Evolutionary conservation across 2,329 filamentous ascomycete genomes (phyloP), one percentile per base, ranked within the genome.

Genomic region (Fusarium verticillioides): DNA sequence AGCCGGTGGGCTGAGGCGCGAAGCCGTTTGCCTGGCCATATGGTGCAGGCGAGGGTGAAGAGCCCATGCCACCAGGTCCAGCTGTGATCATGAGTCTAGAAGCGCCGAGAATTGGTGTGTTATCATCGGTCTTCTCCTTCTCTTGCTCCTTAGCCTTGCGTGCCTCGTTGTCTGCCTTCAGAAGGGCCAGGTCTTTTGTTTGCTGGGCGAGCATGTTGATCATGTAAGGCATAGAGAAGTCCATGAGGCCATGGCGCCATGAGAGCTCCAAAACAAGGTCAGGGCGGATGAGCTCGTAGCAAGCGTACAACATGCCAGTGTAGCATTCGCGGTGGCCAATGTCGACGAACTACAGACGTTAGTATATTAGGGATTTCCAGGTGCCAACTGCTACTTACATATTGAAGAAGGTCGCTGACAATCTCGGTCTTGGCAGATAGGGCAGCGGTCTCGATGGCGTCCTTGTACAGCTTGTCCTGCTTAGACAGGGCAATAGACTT

Each of bases 161-260:
- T 81, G 95, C 94, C 83, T 99, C 97, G 80, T 98, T 99, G 84
- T 99, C 97, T 71, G 94, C 94, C 88, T 97, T 97, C 70, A 99
- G 89, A 67, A 87, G 82, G 66, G 95, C 90, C 76, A 99, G 92
- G 63, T 97, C 92, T 75, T 93, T 91, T 43, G 94, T 95, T 85
- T 98, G 95, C 83, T 97, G 95, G 77, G 92, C 91, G 73, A 99
- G 88, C 86, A 97, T 93, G 86, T 98, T 99, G 89, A 99, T 98
- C 94, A 99, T 97, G 88, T 97, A 99, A 23, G 96, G 96, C 97
- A 99, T 99, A 53, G 95, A 97, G 85, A 97, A 99, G 86, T 99
- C 96, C 78, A 92, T 91, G 43, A 99, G 92, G 68, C 95, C 94
- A 81, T 97, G 89, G 78, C 96, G 96, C 96, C 96, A 99, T 67